Conservation (phyloP, 2,329 filamentous ascomycete species). For the Moelleriella libera region DNA sequence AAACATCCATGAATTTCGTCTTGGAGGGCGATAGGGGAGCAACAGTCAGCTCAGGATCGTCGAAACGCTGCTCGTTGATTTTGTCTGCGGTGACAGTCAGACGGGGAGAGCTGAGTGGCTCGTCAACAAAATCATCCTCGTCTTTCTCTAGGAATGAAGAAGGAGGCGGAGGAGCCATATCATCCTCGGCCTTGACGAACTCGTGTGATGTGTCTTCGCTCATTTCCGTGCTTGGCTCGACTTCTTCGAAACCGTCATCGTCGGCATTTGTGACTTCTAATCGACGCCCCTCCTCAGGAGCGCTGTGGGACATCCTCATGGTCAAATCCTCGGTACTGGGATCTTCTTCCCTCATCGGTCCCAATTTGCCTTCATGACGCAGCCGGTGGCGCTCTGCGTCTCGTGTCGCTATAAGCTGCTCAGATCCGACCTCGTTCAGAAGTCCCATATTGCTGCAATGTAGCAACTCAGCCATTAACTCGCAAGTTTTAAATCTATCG, state of each 20-base stretch:
- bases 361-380: conserved; percentile 60
- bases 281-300: conserved; percentile 47
- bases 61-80: conserved; percentile 33
- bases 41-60: conserved; percentile 42
- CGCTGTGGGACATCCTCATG: conserved; percentile 37
- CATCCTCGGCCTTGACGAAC: conserved; percentile 46
- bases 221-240: conserved; percentile 54
- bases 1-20: conserved; percentile 9
- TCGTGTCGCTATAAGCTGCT: conserved; percentile 67
- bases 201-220: conserved; percentile 60
- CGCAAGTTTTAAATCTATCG: conserved; percentile 96
- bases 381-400: conserved; percentile 72
- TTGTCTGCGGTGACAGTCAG: conserved; percentile 48
- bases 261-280: conserved; percentile 69
- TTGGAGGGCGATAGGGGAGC: conserved; percentile 41
- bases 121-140: conserved; percentile 65
- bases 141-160: conserved; percentile 30
- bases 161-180: conserved; percentile 21
- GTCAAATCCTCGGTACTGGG: conserved; percentile 42
- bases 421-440: conserved; percentile 80
- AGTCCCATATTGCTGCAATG: conserved; percentile 99
- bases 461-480: conserved; percentile 92
- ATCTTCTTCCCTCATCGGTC: conserved; percentile 22
- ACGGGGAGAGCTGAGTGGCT: conserved; percentile 55
- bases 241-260: conserved; percentile 90